Base-by-base conservation (phyloP, 208 protist genomes). In the Trypanosoma melophagium region DNA sequence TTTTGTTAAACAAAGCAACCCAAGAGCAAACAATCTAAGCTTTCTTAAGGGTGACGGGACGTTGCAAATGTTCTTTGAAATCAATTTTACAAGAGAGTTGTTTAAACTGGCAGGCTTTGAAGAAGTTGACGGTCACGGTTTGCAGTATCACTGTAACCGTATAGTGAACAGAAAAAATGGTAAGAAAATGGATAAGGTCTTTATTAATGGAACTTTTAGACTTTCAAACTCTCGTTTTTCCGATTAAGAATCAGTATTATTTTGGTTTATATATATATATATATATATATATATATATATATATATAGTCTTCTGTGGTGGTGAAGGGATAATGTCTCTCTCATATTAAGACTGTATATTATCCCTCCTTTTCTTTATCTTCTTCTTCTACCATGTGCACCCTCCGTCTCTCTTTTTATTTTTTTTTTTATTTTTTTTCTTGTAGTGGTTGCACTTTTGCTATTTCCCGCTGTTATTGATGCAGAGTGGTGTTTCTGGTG, bases 171-270 rank as follows among this genome's bases (percentile, higher is more conserved):
- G 90, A 12, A 96, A 96, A 58, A 93, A 89, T 57, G 77, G 79
- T 14, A 91, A 87, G 35, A 64, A 53, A 54, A 96, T 96, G 87
- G 80, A 92, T 62, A 96, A 96, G 51, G 76, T 96, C 21, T 96
- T 96, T 66, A 73, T 96, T 38, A 96, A 96, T 56, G 84, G 76
- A 25, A 75, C 63, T 14, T 96, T 96, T 77, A 49, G 60, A 31
- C 47, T 71, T 13, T 41, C 62, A 19, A 35, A 1, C 5, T 35
- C 28, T 35, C 5, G 28, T 35, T 35, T 5, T 35, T 35, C 24
- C 16, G 7, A 53, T 52, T 54, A 17, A 51, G 9, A 17, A 17
- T 47, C 8, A 47, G 1, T n/a, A 47, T 47, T 47, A 47, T n/a
- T n/a, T 14, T 47, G 1, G 10, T n/a, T n/a, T 3, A 14, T 47